Percentiles rank a stretch among this genome's conserved stretches.
Conservation (phyloP, 768 basidiomycete species). For the Astraeus odoratus region DNA sequence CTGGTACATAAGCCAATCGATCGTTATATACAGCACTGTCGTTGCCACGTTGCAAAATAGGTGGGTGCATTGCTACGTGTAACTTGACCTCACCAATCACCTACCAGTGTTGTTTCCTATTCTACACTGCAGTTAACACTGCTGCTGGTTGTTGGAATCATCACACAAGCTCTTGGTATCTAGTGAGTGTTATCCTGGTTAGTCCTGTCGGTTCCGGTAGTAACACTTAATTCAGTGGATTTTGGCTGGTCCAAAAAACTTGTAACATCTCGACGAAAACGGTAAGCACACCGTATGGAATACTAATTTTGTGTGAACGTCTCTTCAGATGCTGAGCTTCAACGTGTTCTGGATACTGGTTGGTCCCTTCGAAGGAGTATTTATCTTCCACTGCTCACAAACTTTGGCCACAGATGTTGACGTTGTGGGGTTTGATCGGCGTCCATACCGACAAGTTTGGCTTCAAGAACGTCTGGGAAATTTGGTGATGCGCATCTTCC, state of each 20-base stretch:
- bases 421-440: conserved; percentile 73
- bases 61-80: not conserved
- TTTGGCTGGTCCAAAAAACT: conserved; percentile 64
- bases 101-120: conserved; percentile 54
- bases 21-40: not conserved
- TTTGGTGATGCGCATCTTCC: conserved; percentile 43
- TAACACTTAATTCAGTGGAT: conserved; percentile 32
- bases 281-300: conserved; percentile 13
- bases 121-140: conserved; percentile 67
- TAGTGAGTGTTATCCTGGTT: conserved; percentile 39
- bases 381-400: conserved; percentile 1
- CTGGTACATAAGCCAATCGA: no score
- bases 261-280: conserved; percentile 59
- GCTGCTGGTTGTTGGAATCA: conserved; percentile 59
- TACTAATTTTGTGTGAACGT: not conserved
- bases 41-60: not conserved
- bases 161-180: conserved; percentile 58
- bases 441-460: conserved; percentile 68
- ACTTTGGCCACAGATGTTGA: conserved; percentile 46
- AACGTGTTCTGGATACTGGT: conserved; percentile 70
- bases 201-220: not conserved
- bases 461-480: conserved; percentile 81
- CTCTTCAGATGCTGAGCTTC: conserved; percentile 57
- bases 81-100: not conserved
- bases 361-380: conserved; percentile 11